Evolutionary conservation across 2,329 filamentous ascomycete genomes (phyloP), one percentile per base, ranked within the genome.

Genomic region (Aspergillus sp.): DNA sequence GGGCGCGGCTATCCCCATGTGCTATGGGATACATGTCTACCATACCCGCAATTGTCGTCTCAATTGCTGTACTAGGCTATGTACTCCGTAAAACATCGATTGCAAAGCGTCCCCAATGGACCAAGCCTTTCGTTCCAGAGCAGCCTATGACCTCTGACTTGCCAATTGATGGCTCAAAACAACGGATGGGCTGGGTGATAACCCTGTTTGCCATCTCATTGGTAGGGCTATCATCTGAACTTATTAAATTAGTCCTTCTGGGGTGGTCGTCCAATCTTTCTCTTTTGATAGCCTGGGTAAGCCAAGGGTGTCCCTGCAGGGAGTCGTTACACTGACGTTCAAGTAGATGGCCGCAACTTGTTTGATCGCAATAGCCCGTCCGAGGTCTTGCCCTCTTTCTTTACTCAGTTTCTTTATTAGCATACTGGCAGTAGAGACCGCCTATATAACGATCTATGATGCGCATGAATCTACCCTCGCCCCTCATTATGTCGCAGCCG

Each of bases 111-210:
- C 81, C 84, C 36, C 71, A 66, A 73, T 87, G 85, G 84, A 78
- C 77, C 19, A 75, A 68, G 51, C 76, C 82, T 3, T 86, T 87
- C 61, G 72, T 86, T 17, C 67, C 77, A 17, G 83, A 85, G 60
- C 64, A 72, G 19, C 64, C 66, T 17, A 68, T 71, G 38, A 60
- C 50, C 44, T 53, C 65, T 42, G 71, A 75, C 49, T 64, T 73
- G 52, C 73, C 69, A 56, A 72, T 66, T 52, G 78, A 71, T 61
- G 68, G 66, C 30, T 63, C 69, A 23, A 69, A 59, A 60, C 70
- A 63, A 42, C 64, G 68, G 42, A 61, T 65, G 70, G 70, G 62
- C 63, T 78, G 77, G 70, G 73, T 75, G 0, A 54, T 76, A 11
- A 52, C 64, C 44, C 70, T 84, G 8, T 70, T 82, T 19, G 42